Conservation (phyloP, 139 green algal genomes). For the Penium margaritaceum region DNA sequence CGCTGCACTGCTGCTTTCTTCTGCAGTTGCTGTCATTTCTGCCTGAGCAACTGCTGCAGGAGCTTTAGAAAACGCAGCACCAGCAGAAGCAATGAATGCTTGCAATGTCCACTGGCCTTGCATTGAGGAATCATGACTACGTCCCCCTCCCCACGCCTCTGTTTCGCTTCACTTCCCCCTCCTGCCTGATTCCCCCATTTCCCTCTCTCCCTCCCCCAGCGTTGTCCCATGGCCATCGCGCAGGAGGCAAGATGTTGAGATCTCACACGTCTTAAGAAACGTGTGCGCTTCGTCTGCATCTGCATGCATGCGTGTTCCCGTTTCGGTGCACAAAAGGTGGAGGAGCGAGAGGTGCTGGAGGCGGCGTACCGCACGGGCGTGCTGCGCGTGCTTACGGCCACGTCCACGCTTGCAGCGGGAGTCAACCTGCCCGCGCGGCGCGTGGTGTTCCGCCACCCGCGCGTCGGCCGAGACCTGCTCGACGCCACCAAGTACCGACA, state of each 20-base stretch:
- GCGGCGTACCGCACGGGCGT: slow-evolving; percentile 61
- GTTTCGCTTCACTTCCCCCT: background rate
- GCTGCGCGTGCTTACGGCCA: slow-evolving; percentile 79
- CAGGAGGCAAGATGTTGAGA: too few relatives aligned
- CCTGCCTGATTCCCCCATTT: background rate
- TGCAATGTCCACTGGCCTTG: background rate
- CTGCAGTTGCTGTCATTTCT: too few relatives aligned
- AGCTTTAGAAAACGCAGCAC: too few relatives aligned
- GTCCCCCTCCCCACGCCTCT: background rate
- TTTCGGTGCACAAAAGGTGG: slow-evolving; percentile 27
- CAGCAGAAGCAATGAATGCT: background rate
- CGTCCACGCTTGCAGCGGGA: slow-evolving; percentile 77
- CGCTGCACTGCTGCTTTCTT: background rate
- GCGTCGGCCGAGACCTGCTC: slow-evolving; percentile 16
- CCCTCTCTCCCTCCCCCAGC: background rate
- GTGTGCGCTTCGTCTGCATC: too few relatives aligned
- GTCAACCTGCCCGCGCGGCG: slow-evolving; percentile 52
- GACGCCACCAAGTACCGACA: slow-evolving; percentile 40
- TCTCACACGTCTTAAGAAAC: too few relatives aligned
- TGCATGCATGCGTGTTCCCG: background rate
- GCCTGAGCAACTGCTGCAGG: too few relatives aligned
- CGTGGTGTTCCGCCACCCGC: slow-evolving; percentile 44
- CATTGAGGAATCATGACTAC: background rate
- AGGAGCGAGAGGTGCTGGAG: slow-evolving; percentile 71
- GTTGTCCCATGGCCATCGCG: background rate